Conservation (phyloP, 805 yeast species). For the Candida pseudoglaebosa region DNA sequence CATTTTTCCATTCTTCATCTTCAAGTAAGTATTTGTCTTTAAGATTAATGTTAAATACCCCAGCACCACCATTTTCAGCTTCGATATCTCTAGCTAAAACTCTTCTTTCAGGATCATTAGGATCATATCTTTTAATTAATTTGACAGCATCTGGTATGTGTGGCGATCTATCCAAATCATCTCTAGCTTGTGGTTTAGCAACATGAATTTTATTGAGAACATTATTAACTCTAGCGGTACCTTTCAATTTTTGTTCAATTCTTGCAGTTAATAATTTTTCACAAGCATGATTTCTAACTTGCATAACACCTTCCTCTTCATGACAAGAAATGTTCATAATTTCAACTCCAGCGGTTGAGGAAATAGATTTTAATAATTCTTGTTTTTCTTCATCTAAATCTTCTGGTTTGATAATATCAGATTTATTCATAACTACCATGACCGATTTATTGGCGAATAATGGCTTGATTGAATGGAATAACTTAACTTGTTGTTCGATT, state of each 20-base stretch:
- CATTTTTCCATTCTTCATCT: conserved; percentile 97
- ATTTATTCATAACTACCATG: conserved; percentile 90
- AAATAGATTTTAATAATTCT: conserved; percentile 62
- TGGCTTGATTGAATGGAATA: conserved; percentile 96
- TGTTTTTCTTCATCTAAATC: conserved; percentile 78
- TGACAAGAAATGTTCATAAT: conserved; percentile 91
- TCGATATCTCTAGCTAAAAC: conserved; percentile 84
- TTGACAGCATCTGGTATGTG: conserved; percentile 76
- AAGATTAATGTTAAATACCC: conserved; percentile 91
- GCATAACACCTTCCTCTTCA: conserved; percentile 92
- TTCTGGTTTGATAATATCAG: conserved; percentile 82
- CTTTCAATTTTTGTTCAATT: conserved; percentile 94
- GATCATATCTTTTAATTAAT: conserved; percentile 61
- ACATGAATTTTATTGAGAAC: conserved; percentile 95
- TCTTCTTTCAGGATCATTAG: conserved; percentile 77
- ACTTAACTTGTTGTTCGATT: conserved; percentile 93
- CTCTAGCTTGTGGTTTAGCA: conserved; percentile 84
- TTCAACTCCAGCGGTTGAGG: conserved; percentile 76
- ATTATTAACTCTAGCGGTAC: conserved; percentile 81
- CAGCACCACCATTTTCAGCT: conserved; percentile 96
- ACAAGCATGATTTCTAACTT: conserved; percentile 94
- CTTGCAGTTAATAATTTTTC: conserved; percentile 93
- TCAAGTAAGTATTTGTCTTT: conserved; percentile 89
- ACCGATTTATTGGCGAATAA: conserved; percentile 96
- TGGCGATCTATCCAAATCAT: conserved; percentile 75